A percentile compares a stretch with the other conserved stretches of the same genome.
phyloP scores from a whole-genome alignment of 345 rosid species.

The Trapa incisa region DNA sequence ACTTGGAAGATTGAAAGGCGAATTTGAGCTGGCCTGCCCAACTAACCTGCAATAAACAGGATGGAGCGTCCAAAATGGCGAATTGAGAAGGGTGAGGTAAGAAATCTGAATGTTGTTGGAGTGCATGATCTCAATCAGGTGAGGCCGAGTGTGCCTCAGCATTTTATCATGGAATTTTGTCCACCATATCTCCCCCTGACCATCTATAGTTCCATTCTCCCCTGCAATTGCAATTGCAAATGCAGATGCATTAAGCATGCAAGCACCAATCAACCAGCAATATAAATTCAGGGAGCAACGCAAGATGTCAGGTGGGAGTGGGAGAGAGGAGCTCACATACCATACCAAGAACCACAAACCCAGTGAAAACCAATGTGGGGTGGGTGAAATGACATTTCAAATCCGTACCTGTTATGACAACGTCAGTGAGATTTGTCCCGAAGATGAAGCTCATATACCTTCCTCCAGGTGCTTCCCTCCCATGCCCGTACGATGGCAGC shows the following conservation, averaged over 20 bases:
- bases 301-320: too few species aligned
- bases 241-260: too few species aligned
- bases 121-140: conserved; percentile 32
- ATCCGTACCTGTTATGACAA: conserved; percentile 24
- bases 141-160: conserved; percentile 28
- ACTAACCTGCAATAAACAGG: conserved; percentile 26
- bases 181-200: conserved; percentile 40
- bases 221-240: conserved; percentile 12
- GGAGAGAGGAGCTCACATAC: too few species aligned
- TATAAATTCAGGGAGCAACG: too few species aligned
- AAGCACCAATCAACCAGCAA: too few species aligned
- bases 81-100: conserved; percentile 26
- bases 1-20: not conserved
- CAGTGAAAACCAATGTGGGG: not conserved
- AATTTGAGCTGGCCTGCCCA: not conserved
- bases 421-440: conserved; percentile 35
- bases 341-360: too few species aligned
- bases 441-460: conserved; percentile 34
- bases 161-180: conserved; percentile 17
- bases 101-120: conserved; percentile 28
- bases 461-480: conserved; percentile 34
- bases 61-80: conserved; percentile 40
- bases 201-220: conserved; percentile 35
- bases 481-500: conserved; percentile 39
- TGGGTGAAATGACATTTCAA: not conserved